Conservation (phyloP, 2,329 filamentous ascomycete species). For the Pestalotiopsis sp. region DNA sequence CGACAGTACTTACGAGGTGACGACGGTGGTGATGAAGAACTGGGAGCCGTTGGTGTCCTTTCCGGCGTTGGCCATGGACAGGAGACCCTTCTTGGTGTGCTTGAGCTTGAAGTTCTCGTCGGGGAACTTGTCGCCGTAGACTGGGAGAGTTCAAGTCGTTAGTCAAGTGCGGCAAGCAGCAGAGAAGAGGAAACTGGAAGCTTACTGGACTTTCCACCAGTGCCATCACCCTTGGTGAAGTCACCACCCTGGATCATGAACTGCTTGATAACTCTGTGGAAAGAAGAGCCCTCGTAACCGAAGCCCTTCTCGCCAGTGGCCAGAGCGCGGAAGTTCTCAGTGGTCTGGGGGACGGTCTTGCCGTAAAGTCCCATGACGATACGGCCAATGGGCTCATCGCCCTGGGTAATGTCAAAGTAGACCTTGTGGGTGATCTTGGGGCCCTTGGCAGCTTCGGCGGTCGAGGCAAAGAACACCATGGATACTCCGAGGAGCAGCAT, state of each 20-base stretch:
- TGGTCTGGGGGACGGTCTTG: constrained; percentile 79
- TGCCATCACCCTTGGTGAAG: constrained; percentile 81
- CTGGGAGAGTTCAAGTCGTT: constrained; percentile 33
- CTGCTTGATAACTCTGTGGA: constrained; percentile 88
- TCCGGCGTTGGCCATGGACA: constrained; percentile 86
- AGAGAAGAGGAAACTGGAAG: constrained; percentile 21
- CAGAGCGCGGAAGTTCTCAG: constrained; percentile 76
- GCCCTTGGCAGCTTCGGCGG: constrained; percentile 75
- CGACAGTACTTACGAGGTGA: constrained; percentile 67
- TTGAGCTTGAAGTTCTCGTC: constrained; percentile 97
- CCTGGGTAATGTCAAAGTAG: constrained; percentile 82
- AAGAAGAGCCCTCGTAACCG: constrained; percentile 78
- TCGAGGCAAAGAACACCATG: constrained; percentile 75
- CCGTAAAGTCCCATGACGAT: constrained; percentile 84
- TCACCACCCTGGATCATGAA: constrained; percentile 94
- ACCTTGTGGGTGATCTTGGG: constrained; percentile 97
- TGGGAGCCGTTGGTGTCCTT: constrained; percentile 86
- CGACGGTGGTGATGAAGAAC: constrained; percentile 87
- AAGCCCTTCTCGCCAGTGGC: constrained; percentile 86
- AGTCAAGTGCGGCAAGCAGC: not conserved
- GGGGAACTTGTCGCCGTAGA: constrained; percentile 81
- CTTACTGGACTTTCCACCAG: constrained; percentile 82
- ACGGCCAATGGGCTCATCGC: constrained; percentile 72
- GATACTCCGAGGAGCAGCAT: constrained; percentile 76
- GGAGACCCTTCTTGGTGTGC: constrained; percentile 81